These are phyloP conservation scores for Arthrobotrys sphaeroides DNA, from an alignment of 2,329 filamentous ascomycete species.

Conservation along the genomic window DNA sequence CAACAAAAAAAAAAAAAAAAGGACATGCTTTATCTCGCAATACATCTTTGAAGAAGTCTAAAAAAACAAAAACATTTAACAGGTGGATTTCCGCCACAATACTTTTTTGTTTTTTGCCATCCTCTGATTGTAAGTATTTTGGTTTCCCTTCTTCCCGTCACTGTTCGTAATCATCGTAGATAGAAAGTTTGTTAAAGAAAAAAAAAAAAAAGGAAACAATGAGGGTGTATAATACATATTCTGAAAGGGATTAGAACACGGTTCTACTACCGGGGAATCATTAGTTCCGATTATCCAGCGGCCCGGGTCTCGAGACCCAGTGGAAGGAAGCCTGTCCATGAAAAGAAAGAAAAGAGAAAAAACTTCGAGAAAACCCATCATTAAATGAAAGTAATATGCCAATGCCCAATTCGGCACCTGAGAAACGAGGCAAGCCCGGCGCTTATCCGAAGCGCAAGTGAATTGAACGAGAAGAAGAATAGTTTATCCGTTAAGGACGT, in stretches of 20 bases:
- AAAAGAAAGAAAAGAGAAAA: slow-evolving; percentile 8
- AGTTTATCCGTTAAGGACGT: slow-evolving; percentile 17
- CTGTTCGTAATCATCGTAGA: slow-evolving; percentile 18
- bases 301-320: slow-evolving; percentile 33
- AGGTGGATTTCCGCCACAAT: slow-evolving; percentile 11
- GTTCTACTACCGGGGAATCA: slow-evolving; percentile 34
- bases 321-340: slow-evolving; percentile 48
- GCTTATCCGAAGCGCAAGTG: slow-evolving; percentile 36
- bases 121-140: slow-evolving; percentile 18
- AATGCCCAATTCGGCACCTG: slow-evolving; percentile 28
- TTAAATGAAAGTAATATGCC: slow-evolving; percentile 55
- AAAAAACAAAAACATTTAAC: slow-evolving; percentile 1
- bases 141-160: slow-evolving; percentile 1
- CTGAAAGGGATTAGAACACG: slow-evolving; percentile 16
- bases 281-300: slow-evolving; percentile 13
- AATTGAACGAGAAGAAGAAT: slow-evolving; percentile 32
- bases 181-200: no score
- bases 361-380: slow-evolving; percentile 38
- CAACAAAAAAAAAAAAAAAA: slow-evolving; percentile 12
- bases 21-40: slow-evolving; percentile 47
- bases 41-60: slow-evolving; percentile 40
- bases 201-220: slow-evolving; percentile 31
- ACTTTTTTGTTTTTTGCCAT: slow-evolving; percentile 30
- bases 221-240: slow-evolving; percentile 50
- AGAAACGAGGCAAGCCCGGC: slow-evolving; percentile 49